Evolutionary conservation across 305 asterid genomes (phyloP), one percentile per base, ranked within the genome.

Genomic region (Fraxinus velutina): DNA sequence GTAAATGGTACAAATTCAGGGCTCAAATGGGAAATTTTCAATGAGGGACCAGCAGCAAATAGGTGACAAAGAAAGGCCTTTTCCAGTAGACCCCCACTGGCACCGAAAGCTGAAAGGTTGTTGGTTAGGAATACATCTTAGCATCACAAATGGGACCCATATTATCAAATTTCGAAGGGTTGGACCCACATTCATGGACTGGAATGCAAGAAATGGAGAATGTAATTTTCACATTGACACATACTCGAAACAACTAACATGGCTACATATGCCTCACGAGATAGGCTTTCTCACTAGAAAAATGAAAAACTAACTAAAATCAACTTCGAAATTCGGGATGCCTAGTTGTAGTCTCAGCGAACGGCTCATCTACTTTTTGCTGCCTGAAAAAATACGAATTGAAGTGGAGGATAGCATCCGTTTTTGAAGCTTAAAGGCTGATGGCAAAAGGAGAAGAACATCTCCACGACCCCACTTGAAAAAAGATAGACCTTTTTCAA

Each of bases 131-230:
- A 66, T 66, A 64, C 10, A 64, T 37, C 86, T 39, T 2, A 75
- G 78, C 33, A 19, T 15, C 3, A 10, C 57, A 22, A 7, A 75
- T 10, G 17, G 79, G 79, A 30, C 79, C 79, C 39, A 22, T 32
- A 7, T 10, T 17, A 42, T 66, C 79, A 42, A 75, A 4, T 44
- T 75, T 27, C 79, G 66, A 76, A 30, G 75, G 36, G 39, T 73
- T 73, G 81, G 88, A 64, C 81, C 85, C 79, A 78, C 82, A 44
- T 17, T 50, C 66, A 76, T 83, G 81, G 85, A 87, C 90, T 86
- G 88, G 84, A 88, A 80, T 77, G 86, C 87, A 88, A 80, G 64
- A 78, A 73, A 60, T 15, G 72, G 33, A 76, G 79, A 79, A 85
- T 75, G 85, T 68, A 83, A 78, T 62, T 86, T 73, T 55, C 68